Percentiles rank a stretch among this genome's conserved stretches.
Conservation (phyloP, 2,329 filamentous ascomycete species). For the Cercospora berteroae region DNA sequence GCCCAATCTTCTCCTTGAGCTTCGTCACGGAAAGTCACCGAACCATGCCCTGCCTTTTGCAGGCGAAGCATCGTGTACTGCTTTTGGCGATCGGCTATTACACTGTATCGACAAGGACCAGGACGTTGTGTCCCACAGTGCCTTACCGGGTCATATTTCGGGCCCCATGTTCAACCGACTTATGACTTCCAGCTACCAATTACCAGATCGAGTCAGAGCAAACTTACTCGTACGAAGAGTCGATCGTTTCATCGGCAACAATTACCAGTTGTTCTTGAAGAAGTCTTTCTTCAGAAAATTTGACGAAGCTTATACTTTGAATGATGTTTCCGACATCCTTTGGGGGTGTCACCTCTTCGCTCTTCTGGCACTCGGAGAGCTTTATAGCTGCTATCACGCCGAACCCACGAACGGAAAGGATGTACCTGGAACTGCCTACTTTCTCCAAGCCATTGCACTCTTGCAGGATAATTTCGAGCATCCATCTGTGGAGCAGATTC, state of each 20-base stretch:
- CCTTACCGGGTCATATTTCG: conserved; percentile 25
- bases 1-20: conserved; percentile 29
- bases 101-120: conserved; percentile 24
- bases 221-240: conserved; percentile 28
- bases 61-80: conserved; percentile 30
- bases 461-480: conserved; percentile 45
- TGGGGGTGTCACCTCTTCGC: conserved; percentile 47
- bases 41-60: conserved; percentile 25
- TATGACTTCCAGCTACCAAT: conserved; percentile 19
- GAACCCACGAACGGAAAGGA: conserved; percentile 30
- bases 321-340: conserved; percentile 36
- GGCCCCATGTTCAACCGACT: conserved; percentile 22
- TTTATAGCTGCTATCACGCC: conserved; percentile 45
- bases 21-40: conserved; percentile 21
- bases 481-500: conserved; percentile 48
- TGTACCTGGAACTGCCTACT: conserved; percentile 49
- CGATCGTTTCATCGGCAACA: conserved; percentile 38
- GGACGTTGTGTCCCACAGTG: conserved; percentile 16
- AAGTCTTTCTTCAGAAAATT: conserved; percentile 42
- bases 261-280: conserved; percentile 45
- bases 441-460: conserved; percentile 43
- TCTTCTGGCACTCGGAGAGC: conserved; percentile 49
- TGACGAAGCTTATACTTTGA: conserved; percentile 42
- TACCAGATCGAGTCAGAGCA: conserved; percentile 31
- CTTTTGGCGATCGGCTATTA: conserved; percentile 29